Evolutionary conservation across 306 rosid species (phyloP).

Genomic region (Gillenia trifoliata): DNA sequence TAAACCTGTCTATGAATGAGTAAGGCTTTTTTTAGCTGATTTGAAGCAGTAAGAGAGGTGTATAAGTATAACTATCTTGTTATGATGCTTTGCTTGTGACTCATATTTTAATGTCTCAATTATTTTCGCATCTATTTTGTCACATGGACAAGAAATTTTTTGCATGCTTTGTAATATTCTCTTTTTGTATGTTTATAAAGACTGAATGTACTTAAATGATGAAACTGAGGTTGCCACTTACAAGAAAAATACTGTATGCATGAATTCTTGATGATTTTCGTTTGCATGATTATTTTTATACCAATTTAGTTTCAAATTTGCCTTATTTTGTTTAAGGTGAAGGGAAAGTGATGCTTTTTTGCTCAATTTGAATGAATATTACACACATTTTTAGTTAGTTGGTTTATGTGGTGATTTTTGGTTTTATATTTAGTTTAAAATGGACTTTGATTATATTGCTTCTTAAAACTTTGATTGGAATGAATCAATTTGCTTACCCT

Average conservation of each 20-base stretch:
- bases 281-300: neutral
- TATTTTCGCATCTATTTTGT: neutral
- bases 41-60: neutral
- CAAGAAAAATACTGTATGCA: neutral
- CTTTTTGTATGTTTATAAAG: neutral
- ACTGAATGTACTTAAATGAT: neutral
- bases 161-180: neutral
- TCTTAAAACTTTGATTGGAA: neutral
- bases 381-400: no score
- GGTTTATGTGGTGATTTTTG: no score
- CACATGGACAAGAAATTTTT: neutral
- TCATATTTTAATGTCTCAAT: neutral
- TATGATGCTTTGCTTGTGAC: neutral
- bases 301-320: no score
- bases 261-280: neutral
- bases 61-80: neutral
- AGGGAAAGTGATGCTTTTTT: no score
- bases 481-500: neutral
- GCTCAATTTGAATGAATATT: no score
- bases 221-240: neutral
- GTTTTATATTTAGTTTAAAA: no score
- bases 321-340: no score
- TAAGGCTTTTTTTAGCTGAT: neutral
- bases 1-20: neutral
- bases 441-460: neutral